Evolutionary conservation across 768 basidiomycete genomes (phyloP).

Genomic region (Ramaria rubella): DNA sequence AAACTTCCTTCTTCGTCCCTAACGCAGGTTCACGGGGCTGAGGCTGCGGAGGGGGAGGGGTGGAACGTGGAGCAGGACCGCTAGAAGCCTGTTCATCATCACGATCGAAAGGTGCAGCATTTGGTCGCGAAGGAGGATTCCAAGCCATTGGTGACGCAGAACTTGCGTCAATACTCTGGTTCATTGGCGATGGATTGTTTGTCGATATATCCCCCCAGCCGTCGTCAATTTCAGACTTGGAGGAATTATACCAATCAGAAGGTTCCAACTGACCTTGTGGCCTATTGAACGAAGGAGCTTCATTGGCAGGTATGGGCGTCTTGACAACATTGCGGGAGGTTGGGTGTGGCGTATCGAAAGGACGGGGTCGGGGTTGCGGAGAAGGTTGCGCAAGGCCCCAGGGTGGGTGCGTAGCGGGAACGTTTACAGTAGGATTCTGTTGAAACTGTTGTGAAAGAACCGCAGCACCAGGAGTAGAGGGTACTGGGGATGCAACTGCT

Average conservation of each 20-base stretch:
- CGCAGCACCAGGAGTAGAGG: neutral
- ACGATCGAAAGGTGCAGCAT: slow-evolving; percentile 7
- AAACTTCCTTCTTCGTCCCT: slow-evolving; percentile 1
- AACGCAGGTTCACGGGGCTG: slow-evolving; percentile 20
- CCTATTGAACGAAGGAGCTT: neutral
- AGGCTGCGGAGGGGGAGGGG: slow-evolving; percentile 16
- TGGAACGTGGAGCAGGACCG: slow-evolving; percentile 16
- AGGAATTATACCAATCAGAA: slow-evolving; percentile 51
- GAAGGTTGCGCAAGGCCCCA: slow-evolving; percentile 31
- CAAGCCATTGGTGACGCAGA: slow-evolving; percentile 15
- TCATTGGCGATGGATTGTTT: neutral
- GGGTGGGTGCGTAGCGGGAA: slow-evolving; percentile 24
- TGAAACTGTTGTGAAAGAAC: neutral
- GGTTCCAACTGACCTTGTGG: slow-evolving; percentile 28
- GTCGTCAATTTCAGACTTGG: slow-evolving; percentile 29
- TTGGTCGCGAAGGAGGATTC: slow-evolving; percentile 16
- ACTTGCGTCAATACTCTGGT: neutral
- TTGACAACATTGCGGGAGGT: slow-evolving; percentile 27
- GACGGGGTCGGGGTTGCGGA: slow-evolving; percentile 27
- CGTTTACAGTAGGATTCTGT: neutral
- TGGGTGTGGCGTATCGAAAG: slow-evolving; percentile 41
- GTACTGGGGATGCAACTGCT: neutral
- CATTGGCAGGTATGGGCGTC: neutral
- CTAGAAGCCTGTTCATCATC: slow-evolving; percentile 3
- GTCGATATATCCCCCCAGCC: neutral